Evolutionary conservation across 768 basidiomycete genomes (phyloP).

Genomic region (Tulasnella sp.): DNA sequence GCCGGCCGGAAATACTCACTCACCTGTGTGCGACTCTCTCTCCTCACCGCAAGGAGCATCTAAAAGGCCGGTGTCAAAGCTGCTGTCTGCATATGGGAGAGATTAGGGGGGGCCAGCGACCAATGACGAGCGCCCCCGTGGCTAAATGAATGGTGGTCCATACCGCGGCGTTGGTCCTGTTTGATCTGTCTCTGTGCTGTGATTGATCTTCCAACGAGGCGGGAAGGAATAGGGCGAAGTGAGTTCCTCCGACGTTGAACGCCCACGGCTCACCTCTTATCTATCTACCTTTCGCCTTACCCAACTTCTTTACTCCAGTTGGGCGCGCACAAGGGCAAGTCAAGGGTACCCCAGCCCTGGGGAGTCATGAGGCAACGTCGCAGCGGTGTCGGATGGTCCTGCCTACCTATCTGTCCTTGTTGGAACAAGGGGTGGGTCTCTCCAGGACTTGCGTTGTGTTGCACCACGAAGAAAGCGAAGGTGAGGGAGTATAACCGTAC

Average conservation of each 20-base stretch:
- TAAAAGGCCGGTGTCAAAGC: background rate
- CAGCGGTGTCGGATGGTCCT: conserved; percentile 13
- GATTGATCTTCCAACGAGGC: background rate
- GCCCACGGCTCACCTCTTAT: conserved; percentile 15
- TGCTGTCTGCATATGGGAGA: background rate
- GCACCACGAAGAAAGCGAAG: background rate
- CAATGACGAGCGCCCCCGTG: background rate
- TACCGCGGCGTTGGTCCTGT: background rate
- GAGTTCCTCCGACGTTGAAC: conserved; percentile 15
- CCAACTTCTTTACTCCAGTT: background rate
- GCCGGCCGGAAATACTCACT: conserved; percentile 14
- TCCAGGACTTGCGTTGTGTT: background rate
- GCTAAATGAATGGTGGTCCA: background rate
- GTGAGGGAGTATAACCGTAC: background rate
- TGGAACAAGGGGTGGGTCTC: background rate
- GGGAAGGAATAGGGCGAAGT: background rate
- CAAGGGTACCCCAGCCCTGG: background rate
- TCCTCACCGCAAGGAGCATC: background rate
- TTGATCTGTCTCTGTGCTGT: background rate
- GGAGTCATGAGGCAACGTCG: background rate
- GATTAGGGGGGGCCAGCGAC: background rate
- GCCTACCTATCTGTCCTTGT: background rate
- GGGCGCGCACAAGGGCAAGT: background rate
- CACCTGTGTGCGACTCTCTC: background rate
- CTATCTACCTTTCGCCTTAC: background rate